Conservation (phyloP, 306 rosid species). For the Abrus pulchellus region DNA sequence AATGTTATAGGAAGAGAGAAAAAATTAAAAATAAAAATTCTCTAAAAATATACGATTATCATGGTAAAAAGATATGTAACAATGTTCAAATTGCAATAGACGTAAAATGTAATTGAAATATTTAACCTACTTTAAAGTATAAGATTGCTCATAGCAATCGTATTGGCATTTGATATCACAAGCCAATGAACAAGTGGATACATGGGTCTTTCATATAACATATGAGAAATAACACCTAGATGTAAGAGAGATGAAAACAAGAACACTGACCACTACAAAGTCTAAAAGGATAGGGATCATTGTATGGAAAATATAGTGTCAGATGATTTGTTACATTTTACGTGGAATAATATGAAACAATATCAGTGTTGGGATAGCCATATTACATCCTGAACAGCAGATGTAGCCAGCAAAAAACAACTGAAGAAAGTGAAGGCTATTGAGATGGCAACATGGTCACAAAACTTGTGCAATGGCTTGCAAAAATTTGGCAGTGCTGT, state of each 20-base stretch:
- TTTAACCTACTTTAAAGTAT: neutral
- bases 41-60: no score
- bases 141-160: constrained; percentile 20
- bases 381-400: constrained; percentile 74
- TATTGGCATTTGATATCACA: constrained; percentile 28
- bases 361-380: constrained; percentile 84
- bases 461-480: constrained; percentile 73
- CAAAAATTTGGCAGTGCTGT: constrained; percentile 83
- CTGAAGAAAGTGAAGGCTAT: constrained; percentile 85
- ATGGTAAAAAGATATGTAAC: no score
- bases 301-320: constrained; percentile 13
- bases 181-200: neutral
- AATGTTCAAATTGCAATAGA: constrained; percentile 7
- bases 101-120: neutral
- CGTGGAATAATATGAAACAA: neutral
- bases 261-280: neutral
- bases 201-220: neutral
- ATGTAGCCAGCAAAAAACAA: constrained; percentile 71
- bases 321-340: constrained; percentile 36
- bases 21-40: no score
- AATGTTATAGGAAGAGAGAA: no score
- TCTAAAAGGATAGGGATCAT: constrained; percentile 23
- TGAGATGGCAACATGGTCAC: constrained; percentile 89
- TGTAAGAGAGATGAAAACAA: neutral
- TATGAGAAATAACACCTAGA: constrained; percentile 33